Conservation (phyloP, 306 rosid species). For the Carpinus fangiana region DNA sequence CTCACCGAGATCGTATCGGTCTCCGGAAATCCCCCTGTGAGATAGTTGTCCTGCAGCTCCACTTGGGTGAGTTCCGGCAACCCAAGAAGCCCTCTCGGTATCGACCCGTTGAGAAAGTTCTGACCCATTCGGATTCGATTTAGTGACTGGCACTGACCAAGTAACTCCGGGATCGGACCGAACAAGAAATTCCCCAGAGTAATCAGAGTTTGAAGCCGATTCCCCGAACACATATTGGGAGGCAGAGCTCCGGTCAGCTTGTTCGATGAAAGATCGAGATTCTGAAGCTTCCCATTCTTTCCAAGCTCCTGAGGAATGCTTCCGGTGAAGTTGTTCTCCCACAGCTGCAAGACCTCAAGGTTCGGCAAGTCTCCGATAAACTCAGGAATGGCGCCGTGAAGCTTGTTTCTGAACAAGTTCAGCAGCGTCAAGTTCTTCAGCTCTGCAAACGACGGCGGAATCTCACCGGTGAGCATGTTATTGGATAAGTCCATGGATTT, state of each 20-base stretch:
- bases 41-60: conserved; percentile 74
- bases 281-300: conserved; percentile 66
- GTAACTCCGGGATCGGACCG: conserved; percentile 87
- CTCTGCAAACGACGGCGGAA: conserved; percentile 60
- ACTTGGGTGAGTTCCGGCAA: conserved; percentile 76
- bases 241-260: conserved; percentile 83
- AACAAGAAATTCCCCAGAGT: conserved; percentile 71
- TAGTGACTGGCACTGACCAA: conserved; percentile 66
- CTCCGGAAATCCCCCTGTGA: conserved; percentile 68
- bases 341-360: conserved; percentile 78
- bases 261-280: conserved; percentile 80
- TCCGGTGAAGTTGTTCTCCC: conserved; percentile 97
- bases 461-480: conserved; percentile 69
- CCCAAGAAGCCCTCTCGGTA: conserved; percentile 77
- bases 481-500: conserved; percentile 95
- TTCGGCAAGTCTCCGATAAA: conserved; percentile 71
- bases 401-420: conserved; percentile 81
- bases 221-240: conserved; percentile 71
- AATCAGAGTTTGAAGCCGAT: conserved; percentile 70
- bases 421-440: conserved; percentile 75
- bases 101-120: conserved; percentile 82
- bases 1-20: conserved; percentile 41
- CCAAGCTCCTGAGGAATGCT: conserved; percentile 77
- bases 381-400: conserved; percentile 90
- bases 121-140: conserved; percentile 87